These are phyloP conservation scores for Panicum miliaceum DNA, from an alignment of 176 grass and related monocot species.

Conservation along the genomic window DNA sequence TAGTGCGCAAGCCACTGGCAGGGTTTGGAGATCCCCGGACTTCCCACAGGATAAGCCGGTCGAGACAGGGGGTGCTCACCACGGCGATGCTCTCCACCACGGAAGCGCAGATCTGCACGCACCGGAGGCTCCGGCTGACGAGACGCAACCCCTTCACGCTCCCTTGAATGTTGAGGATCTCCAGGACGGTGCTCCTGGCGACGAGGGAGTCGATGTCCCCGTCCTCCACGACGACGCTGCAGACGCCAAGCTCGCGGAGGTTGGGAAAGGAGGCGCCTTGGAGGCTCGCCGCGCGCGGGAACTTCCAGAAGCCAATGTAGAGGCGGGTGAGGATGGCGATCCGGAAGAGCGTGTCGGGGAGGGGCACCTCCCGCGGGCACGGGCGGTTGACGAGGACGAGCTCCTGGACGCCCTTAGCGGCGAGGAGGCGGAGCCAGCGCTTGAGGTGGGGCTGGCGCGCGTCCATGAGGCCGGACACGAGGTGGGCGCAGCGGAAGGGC, in stretches of 20 bases:
- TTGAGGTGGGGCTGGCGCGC: neutral
- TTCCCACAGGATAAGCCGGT: conserved; percentile 23
- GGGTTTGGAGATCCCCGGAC: neutral
- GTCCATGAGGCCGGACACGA: neutral
- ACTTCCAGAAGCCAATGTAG: neutral
- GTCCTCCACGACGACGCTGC: neutral
- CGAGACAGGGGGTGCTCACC: neutral
- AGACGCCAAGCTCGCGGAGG: conserved; percentile 30
- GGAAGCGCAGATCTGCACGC: neutral
- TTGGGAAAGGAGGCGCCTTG: neutral
- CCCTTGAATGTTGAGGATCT: conserved; percentile 2
- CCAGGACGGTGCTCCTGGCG: conserved; percentile 1
- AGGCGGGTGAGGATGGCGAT: neutral
- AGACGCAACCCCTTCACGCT: neutral
- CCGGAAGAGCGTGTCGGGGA: neutral
- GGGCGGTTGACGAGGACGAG: neutral
- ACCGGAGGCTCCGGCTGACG: neutral
- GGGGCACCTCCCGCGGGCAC: neutral
- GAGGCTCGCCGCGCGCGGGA: neutral
- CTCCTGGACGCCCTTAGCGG: conserved; percentile 8
- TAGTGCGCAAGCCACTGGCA: neutral
- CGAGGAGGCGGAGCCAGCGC: conserved; percentile 8
- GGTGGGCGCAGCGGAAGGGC: neutral
- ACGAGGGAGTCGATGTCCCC: conserved; percentile 3
- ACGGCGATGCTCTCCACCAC: neutral